Percentiles rank a stretch among this genome's conserved stretches.
Conservation (phyloP, 805 yeast species). For the Candida chilensis region DNA sequence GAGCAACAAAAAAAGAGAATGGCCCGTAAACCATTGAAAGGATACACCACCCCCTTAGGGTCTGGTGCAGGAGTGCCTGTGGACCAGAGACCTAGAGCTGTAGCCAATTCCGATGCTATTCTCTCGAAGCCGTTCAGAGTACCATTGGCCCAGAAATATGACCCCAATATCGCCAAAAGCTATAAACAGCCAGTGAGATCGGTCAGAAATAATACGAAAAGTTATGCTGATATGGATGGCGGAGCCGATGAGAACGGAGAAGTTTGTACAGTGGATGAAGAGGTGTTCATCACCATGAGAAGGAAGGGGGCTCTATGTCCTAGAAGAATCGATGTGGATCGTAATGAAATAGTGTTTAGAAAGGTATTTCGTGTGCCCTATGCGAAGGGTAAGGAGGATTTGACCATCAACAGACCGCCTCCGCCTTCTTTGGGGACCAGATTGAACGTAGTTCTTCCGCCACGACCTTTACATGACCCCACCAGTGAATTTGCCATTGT, state of each 20-base stretch:
- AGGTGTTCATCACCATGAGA: slow-evolving; percentile 15
- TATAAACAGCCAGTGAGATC: slow-evolving; percentile 10
- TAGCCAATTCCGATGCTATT: slow-evolving; percentile 39
- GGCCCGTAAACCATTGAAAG: slow-evolving; percentile 24
- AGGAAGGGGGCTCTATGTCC: slow-evolving; percentile 57
- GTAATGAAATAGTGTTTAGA: slow-evolving; percentile 27
- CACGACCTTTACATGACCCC: slow-evolving; percentile 93
- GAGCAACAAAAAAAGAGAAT: too few relatives aligned
- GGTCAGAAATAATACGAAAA: slow-evolving; percentile 18
- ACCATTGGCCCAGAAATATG: too few relatives aligned
- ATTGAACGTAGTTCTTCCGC: slow-evolving; percentile 60
- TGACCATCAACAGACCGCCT: slow-evolving; percentile 21
- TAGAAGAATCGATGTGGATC: slow-evolving; percentile 28
- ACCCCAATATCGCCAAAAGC: slow-evolving; percentile 5
- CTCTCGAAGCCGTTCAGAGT: slow-evolving; percentile 63
- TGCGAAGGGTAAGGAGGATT: slow-evolving; percentile 25
- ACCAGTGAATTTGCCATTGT: slow-evolving; percentile 89
- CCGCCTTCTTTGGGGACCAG: slow-evolving; percentile 86
- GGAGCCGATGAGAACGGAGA: slow-evolving; percentile 22
- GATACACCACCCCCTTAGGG: slow-evolving; percentile 42
- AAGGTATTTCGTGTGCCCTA: slow-evolving; percentile 58
- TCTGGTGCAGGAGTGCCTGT: slow-evolving; percentile 64
- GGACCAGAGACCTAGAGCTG: slow-evolving; percentile 42
- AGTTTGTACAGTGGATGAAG: slow-evolving; percentile 13
- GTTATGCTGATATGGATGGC: slow-evolving; percentile 19